A percentile compares a stretch with the other conserved stretches of the same genome.
Conservation (phyloP, 148 eudicot species). For the Silene uniflora region DNA sequence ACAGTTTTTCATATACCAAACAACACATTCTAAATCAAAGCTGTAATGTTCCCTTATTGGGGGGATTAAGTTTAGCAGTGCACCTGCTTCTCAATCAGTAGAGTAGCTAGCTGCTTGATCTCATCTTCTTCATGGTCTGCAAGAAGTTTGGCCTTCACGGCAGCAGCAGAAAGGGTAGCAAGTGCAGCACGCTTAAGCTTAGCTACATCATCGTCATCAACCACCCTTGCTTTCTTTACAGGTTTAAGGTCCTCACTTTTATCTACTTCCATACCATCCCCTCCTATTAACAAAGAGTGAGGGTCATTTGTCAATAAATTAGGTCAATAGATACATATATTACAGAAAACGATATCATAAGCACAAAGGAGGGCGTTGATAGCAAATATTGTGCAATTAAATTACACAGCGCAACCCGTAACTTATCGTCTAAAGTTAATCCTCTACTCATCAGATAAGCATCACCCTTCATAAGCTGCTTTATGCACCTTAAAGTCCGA, state of each 20-base stretch:
- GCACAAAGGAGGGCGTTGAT: neutral
- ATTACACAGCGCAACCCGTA: neutral
- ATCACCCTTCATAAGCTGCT: neutral
- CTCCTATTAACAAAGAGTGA: slow-evolving; percentile 23
- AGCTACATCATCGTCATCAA: slow-evolving; percentile 35
- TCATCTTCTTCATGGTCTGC: slow-evolving; percentile 94
- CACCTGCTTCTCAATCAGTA: slow-evolving; percentile 91
- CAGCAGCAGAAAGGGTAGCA: slow-evolving; percentile 85
- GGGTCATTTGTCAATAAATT: slow-evolving; percentile 12
- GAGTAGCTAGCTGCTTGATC: slow-evolving; percentile 66
- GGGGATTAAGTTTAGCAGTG: neutral
- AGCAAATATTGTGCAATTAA: neutral
- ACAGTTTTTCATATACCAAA: neutral
- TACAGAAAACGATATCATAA: neutral
- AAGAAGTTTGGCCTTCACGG: slow-evolving; percentile 89
- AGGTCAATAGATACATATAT: neutral
- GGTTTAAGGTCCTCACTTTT: slow-evolving; percentile 32
- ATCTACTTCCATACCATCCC: slow-evolving; percentile 34
- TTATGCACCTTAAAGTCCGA: neutral
- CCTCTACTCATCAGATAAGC: slow-evolving; percentile 3
- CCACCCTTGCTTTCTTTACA: slow-evolving; percentile 17
- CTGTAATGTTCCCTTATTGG: neutral
- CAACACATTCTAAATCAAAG: neutral
- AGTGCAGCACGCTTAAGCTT: slow-evolving; percentile 73
- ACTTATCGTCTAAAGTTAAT: neutral